phyloP scores from a whole-genome alignment of 1,139 yeast genomes.

The Debaryomyces fabryi region DNA sequence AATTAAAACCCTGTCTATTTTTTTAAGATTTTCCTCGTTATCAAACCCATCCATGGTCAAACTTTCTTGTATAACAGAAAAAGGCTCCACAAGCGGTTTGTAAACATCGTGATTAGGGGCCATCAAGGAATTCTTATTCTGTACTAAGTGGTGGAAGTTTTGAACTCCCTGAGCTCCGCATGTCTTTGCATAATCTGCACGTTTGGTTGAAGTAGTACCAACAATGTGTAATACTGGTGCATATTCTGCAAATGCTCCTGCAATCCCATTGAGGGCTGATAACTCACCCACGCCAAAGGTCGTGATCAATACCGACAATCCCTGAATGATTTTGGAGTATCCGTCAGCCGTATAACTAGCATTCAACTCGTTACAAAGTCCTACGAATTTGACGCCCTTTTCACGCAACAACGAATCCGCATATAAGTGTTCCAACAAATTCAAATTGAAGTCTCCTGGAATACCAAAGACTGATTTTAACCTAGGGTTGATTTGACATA shows the following conservation, averaged over 20 bases:
- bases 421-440: slow-evolving; percentile 40
- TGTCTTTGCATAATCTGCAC: slow-evolving; percentile 28
- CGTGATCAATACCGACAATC: slow-evolving; percentile 53
- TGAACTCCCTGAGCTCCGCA: slow-evolving; percentile 18
- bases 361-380: slow-evolving; percentile 43
- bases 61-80: slow-evolving; percentile 62
- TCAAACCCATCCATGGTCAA: slow-evolving; percentile 52
- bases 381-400: slow-evolving; percentile 28
- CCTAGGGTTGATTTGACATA: slow-evolving; percentile 40
- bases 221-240: slow-evolving; percentile 82
- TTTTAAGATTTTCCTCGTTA: slow-evolving; percentile 42
- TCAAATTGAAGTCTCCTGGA: slow-evolving; percentile 47
- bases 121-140: slow-evolving; percentile 48
- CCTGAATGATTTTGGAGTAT: slow-evolving; percentile 57
- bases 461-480: slow-evolving; percentile 41
- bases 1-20: slow-evolving; percentile 63
- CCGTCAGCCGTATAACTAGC: slow-evolving; percentile 80
- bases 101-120: slow-evolving; percentile 64
- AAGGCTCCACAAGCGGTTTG: slow-evolving; percentile 58
- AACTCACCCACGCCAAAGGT: slow-evolving; percentile 89
- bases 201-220: slow-evolving; percentile 58
- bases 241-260: slow-evolving; percentile 82
- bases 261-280: slow-evolving; percentile 80
- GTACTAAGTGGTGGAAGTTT: slow-evolving; percentile 72
- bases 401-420: slow-evolving; percentile 25